phyloP scores from a whole-genome alignment of 2,329 filamentous ascomycete species.

The Blumeria graminis region DNA sequence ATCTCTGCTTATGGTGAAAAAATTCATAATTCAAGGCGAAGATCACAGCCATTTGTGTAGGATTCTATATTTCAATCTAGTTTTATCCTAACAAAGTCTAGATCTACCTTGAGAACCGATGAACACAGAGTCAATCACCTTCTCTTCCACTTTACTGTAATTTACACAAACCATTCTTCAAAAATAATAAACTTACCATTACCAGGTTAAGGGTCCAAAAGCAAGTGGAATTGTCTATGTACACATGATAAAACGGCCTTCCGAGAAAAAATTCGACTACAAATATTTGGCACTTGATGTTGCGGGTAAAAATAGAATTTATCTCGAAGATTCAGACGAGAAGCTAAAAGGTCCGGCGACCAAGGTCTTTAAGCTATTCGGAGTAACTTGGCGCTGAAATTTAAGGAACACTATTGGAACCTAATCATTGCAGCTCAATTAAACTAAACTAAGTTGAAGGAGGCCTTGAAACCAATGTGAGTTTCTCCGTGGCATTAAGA shows the following conservation, averaged over 20 bases:
- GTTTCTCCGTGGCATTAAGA: no score
- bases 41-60: slow-evolving; percentile 36
- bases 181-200: slow-evolving; percentile 41
- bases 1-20: slow-evolving; percentile 65
- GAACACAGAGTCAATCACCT: slow-evolving; percentile 55
- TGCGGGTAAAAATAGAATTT: slow-evolving; percentile 40
- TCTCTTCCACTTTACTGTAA: slow-evolving; percentile 23
- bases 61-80: not conserved
- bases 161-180: slow-evolving; percentile 10
- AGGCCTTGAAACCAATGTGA: no score
- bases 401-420: not conserved
- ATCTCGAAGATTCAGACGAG: slow-evolving; percentile 34
- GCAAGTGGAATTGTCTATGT: slow-evolving; percentile 51
- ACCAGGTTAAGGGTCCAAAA: slow-evolving; percentile 49
- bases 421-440: no score
- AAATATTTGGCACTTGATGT: slow-evolving; percentile 61
- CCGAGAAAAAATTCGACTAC: slow-evolving; percentile 54
- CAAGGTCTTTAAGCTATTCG: slow-evolving; percentile 14
- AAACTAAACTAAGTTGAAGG: no score
- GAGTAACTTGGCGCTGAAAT: slow-evolving; percentile 12
- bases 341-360: slow-evolving; percentile 9
- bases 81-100: slow-evolving; percentile 17
- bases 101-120: slow-evolving; percentile 45
- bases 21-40: slow-evolving; percentile 60
- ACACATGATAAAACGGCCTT: slow-evolving; percentile 47